Evolutionary conservation across 202 grass and related monocot species (phyloP).

Genomic region (Alloteropsis angusta): DNA sequence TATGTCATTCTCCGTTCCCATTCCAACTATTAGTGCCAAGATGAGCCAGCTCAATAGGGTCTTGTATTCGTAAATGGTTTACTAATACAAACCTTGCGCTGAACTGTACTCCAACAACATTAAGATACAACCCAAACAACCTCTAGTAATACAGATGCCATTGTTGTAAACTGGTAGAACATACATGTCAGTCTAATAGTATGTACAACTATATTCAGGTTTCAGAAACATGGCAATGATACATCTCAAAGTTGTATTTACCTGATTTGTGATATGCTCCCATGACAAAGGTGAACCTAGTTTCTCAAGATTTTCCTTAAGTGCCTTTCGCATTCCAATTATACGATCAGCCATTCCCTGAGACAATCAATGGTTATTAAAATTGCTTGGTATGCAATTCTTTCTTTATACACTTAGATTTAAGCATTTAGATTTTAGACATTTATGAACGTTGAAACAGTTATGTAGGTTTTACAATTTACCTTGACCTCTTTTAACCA

Average conservation of each 20-base stretch:
- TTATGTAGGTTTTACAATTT: slow-evolving; percentile 17
- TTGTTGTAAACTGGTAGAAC: background rate
- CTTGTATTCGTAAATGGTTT: background rate
- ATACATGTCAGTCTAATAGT: background rate
- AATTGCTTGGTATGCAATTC: background rate
- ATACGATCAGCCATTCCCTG: slow-evolving; percentile 93
- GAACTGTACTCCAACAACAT: background rate
- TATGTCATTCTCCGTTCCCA: background rate
- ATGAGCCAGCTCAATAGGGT: background rate
- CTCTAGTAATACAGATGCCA: background rate
- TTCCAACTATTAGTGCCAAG: background rate
- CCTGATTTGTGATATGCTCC: slow-evolving; percentile 96
- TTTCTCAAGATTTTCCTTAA: slow-evolving; percentile 71
- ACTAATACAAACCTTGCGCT: background rate
- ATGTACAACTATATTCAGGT: background rate
- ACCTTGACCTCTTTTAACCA: slow-evolving; percentile 97
- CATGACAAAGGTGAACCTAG: slow-evolving; percentile 77
- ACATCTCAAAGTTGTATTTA: slow-evolving; percentile 24
- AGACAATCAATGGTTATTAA: slow-evolving; percentile 8
- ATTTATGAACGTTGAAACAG: background rate
- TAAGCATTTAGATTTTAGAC: background rate
- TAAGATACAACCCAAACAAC: background rate
- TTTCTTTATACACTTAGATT: background rate
- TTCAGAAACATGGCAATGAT: background rate
- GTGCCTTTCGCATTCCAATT: slow-evolving; percentile 87